Conservation (phyloP, 2,329 filamentous ascomycete species). For the Ophiocordyceps sinensis region DNA sequence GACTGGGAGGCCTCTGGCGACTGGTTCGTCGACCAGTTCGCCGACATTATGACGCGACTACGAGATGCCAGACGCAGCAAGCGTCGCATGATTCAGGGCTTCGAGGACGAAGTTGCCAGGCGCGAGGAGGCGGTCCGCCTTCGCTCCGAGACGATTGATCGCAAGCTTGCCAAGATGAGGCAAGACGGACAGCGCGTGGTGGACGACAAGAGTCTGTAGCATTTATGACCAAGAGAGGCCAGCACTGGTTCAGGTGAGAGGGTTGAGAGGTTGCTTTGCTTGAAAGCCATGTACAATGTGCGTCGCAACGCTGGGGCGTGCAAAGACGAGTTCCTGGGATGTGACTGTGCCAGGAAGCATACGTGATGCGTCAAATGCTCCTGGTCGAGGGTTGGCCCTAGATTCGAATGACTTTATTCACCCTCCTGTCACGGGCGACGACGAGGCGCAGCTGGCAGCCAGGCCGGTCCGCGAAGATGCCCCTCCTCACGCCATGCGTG, state of each 20-base stretch:
- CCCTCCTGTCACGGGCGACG: conserved; percentile 44
- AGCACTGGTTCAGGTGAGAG: not conserved
- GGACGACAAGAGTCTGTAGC: conserved; percentile 20
- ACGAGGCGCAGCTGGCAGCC: conserved; percentile 46
- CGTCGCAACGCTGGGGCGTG: not conserved
- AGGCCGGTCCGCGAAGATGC: conserved; percentile 35
- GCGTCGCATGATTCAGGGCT: conserved; percentile 31
- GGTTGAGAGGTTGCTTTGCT: conserved; percentile 3
- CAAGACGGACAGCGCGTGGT: conserved; percentile 43
- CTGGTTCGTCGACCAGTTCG: conserved; percentile 43
- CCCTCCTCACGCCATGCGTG: conserved; percentile 40
- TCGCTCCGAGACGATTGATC: conserved; percentile 38
- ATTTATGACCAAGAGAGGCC: too few relatives aligned
- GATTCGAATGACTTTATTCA: conserved; percentile 40
- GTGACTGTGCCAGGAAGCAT: not conserved
- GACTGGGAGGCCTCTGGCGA: conserved; percentile 47
- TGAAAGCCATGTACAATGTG: not conserved
- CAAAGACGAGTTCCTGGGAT: not conserved
- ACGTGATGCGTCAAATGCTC: not conserved
- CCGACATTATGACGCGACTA: conserved; percentile 31
- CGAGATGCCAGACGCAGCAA: conserved; percentile 33
- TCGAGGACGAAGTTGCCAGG: conserved; percentile 39
- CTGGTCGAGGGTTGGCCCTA: conserved; percentile 4
- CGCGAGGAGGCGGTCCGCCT: conserved; percentile 39
- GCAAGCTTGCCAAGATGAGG: conserved; percentile 39